A percentile compares a stretch with the other conserved stretches of the same genome.
Evolutionary conservation across 2,329 filamentous ascomycete genomes (phyloP).

Genomic region (Talaromyces amestolkiae): DNA sequence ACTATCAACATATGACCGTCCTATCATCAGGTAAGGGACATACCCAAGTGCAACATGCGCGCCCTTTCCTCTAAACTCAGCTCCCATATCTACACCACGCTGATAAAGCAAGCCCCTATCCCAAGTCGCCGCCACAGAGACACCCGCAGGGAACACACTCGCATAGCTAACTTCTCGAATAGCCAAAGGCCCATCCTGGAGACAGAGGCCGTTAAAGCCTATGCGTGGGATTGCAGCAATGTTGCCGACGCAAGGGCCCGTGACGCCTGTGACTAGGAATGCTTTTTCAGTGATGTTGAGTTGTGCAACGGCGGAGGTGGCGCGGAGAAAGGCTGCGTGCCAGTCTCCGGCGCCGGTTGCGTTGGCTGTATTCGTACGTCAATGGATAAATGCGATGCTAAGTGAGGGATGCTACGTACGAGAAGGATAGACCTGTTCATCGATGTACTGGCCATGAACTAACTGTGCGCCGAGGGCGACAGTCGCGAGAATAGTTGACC

Average conservation of each 20-base stretch:
- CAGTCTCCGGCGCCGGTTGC: conserved; percentile 24
- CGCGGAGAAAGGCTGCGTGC: conserved; percentile 20
- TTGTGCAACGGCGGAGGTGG: conserved; percentile 18
- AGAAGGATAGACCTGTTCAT: conserved; percentile 12
- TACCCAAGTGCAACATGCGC: conserved; percentile 44
- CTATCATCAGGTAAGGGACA: conserved; percentile 18
- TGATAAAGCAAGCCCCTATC: conserved; percentile 55
- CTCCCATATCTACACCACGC: conserved; percentile 54
- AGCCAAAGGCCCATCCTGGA: conserved; percentile 49
- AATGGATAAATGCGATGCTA: too few species aligned
- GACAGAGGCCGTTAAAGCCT: conserved; percentile 39
- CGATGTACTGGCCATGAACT: conserved; percentile 5
- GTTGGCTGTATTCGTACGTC: conserved; percentile 6
- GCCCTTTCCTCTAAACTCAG: conserved; percentile 44
- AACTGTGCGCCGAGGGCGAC: not conserved
- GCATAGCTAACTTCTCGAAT: conserved; percentile 66
- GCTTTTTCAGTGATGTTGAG: conserved; percentile 24
- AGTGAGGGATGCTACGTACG: not conserved
- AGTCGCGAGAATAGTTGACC: not conserved
- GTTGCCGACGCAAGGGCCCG: conserved; percentile 33
- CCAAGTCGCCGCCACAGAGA: conserved; percentile 65
- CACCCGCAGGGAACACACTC: conserved; percentile 71
- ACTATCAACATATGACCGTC: not conserved
- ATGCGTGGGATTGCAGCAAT: conserved; percentile 34
- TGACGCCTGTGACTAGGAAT: conserved; percentile 30